phyloP scores from a whole-genome alignment of 78 protist species.

The Neovahlkampfia damariscottae region DNA sequence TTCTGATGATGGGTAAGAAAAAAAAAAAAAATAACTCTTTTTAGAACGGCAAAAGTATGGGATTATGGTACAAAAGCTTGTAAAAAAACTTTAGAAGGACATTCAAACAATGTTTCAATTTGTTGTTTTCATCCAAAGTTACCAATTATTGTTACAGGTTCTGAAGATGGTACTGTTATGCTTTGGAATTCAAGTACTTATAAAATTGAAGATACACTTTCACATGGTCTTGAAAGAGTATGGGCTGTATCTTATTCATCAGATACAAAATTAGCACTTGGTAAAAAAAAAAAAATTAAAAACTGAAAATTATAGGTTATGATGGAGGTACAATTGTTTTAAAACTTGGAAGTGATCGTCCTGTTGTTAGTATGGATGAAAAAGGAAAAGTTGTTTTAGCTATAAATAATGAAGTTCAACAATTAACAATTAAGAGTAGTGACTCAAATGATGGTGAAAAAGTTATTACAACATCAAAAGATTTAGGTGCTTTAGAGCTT shows the following conservation, averaged over 20 bases:
- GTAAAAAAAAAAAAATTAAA: background rate
- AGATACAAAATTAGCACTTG: slow-evolving; percentile 38
- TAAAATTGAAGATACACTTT: slow-evolving; percentile 75
- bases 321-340: slow-evolving; percentile 87
- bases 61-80: slow-evolving; percentile 91
- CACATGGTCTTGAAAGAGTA: slow-evolving; percentile 84
- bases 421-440: background rate
- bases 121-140: slow-evolving; percentile 89
- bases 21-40: background rate
- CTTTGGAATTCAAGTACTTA: background rate
- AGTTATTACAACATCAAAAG: slow-evolving; percentile 53
- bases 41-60: slow-evolving; percentile 84
- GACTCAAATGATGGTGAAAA: slow-evolving; percentile 69
- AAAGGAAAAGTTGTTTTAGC: slow-evolving; percentile 71
- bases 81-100: slow-evolving; percentile 86
- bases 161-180: slow-evolving; percentile 67
- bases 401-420: background rate
- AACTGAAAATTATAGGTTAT: slow-evolving; percentile 72
- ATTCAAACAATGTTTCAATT: slow-evolving; percentile 53
- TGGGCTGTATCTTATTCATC: slow-evolving; percentile 71
- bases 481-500: slow-evolving; percentile 81
- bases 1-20: slow-evolving; percentile 89
- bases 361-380: slow-evolving; percentile 82
- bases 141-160: slow-evolving; percentile 85
- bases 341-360: slow-evolving; percentile 89